Percentiles rank a stretch among this genome's conserved stretches.
Evolutionary conservation across 2,329 filamentous ascomycete genomes (phyloP).

Genomic region (Nothophoma quercina): DNA sequence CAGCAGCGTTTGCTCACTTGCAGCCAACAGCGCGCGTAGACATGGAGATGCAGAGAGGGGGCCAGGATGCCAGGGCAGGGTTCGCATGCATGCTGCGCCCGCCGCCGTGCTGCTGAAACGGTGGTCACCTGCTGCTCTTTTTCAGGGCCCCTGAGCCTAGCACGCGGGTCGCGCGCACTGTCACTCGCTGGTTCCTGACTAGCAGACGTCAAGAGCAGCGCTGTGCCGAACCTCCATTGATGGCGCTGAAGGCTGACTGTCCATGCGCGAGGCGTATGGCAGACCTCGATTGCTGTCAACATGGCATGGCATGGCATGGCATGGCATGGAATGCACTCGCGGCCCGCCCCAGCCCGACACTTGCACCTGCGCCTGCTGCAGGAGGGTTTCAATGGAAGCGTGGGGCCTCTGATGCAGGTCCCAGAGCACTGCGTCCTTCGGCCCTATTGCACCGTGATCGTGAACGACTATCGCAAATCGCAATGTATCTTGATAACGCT

Average conservation of each 20-base stretch:
- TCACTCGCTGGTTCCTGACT: conserved; percentile 17
- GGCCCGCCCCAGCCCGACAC: conserved; percentile 2
- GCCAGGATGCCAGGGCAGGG: conserved; percentile 16
- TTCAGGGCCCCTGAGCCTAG: conserved; percentile 4
- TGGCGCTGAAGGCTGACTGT: neutral
- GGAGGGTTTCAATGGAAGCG: neutral
- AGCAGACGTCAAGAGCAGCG: conserved; percentile 9
- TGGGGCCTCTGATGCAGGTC: conserved; percentile 7
- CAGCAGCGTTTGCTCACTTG: conserved; percentile 2
- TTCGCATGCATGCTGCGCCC: conserved; percentile 19
- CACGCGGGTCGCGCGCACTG: conserved; percentile 12
- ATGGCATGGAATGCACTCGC: conserved; percentile 14
- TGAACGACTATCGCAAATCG: conserved; percentile 15
- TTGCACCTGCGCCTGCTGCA: conserved; percentile 1
- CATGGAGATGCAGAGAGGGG: conserved; percentile 10
- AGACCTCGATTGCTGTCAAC: neutral
- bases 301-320: neutral
- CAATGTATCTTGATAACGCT: conserved; percentile 15
- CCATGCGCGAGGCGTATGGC: neutral
- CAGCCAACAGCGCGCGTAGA: conserved; percentile 9
- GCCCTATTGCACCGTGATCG: conserved; percentile 3
- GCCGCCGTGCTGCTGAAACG: conserved; percentile 23
- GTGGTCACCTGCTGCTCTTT: conserved; percentile 16
- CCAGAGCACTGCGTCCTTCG: conserved; percentile 1
- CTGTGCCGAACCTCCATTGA: conserved; percentile 5